Evolutionary conservation across 2,329 filamentous ascomycete genomes (phyloP).

Genomic region (Colletotrichum sp.): DNA sequence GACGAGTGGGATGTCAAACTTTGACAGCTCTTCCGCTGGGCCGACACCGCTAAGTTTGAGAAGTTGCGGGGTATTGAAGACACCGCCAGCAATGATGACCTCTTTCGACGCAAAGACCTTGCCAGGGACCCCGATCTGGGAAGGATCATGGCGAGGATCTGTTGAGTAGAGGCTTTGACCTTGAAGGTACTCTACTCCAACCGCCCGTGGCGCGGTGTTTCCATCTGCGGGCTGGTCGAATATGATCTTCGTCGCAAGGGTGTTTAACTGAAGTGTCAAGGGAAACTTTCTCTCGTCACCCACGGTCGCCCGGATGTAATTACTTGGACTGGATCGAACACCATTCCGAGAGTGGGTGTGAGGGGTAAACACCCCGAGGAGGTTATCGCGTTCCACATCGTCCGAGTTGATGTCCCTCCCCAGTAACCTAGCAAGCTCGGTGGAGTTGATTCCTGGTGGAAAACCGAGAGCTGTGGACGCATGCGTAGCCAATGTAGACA

Average conservation of each 20-base stretch:
- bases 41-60: conserved; percentile 58
- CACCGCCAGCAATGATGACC: conserved; percentile 54
- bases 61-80: conserved; percentile 55
- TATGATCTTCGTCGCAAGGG: conserved; percentile 14
- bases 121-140: conserved; percentile 21
- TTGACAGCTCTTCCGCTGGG: conserved; percentile 42
- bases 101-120: conserved; percentile 40
- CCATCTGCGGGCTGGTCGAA: not conserved
- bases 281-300: not conserved
- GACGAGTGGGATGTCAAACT: conserved; percentile 48
- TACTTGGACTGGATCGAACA: conserved; percentile 29
- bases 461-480: not conserved
- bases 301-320: conserved; percentile 26
- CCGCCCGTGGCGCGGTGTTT: not conserved
- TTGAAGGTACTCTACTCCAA: conserved; percentile 19
- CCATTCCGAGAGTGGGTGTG: conserved; percentile 22
- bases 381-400: not conserved
- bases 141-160: conserved; percentile 1
- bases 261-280: conserved; percentile 5
- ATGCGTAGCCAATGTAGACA: not conserved
- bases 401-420: not conserved
- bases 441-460: not conserved
- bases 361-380: not conserved
- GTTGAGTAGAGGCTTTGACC: conserved; percentile 24
- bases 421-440: not conserved